Conservation (phyloP, 345 rosid species). For the Rhodamnia argentea region DNA sequence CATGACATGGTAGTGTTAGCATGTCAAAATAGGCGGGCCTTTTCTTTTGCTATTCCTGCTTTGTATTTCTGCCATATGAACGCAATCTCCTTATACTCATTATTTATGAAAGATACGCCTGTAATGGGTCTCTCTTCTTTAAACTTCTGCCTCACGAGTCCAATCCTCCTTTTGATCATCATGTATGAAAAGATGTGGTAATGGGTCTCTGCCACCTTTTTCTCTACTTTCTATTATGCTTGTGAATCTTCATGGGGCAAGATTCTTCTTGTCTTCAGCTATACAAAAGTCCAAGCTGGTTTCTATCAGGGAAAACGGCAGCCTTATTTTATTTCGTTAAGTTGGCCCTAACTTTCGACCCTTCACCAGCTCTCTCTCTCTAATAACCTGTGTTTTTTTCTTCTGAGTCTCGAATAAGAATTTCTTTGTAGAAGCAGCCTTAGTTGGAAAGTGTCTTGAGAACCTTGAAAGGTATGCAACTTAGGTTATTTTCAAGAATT, state of each 20-base stretch:
- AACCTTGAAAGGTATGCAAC: neutral
- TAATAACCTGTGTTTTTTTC: neutral
- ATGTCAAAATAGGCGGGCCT: neutral
- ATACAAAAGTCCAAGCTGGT: constrained; percentile 20
- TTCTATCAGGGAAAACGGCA: constrained; percentile 3
- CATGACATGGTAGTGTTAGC: neutral
- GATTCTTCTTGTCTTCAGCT: constrained; percentile 18
- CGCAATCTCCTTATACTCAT: neutral
- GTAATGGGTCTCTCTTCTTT: neutral
- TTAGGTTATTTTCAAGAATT: neutral
- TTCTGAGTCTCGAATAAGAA: neutral
- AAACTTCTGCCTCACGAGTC: neutral
- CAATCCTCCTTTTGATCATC: neutral
- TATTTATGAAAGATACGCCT: neutral
- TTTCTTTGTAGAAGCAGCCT: neutral
- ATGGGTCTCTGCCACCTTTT: constrained; percentile 13
- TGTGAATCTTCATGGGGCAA: constrained; percentile 9
- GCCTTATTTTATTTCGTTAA: neutral
- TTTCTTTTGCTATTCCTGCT: neutral
- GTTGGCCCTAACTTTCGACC: neutral
- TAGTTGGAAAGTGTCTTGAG: neutral
- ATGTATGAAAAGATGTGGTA: neutral
- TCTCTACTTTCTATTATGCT: constrained; percentile 12
- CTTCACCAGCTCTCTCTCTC: neutral
- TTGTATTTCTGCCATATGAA: neutral